Base-by-base conservation (phyloP, 1,284 basidiomycete species). In the Ustilago tritici region DNA sequence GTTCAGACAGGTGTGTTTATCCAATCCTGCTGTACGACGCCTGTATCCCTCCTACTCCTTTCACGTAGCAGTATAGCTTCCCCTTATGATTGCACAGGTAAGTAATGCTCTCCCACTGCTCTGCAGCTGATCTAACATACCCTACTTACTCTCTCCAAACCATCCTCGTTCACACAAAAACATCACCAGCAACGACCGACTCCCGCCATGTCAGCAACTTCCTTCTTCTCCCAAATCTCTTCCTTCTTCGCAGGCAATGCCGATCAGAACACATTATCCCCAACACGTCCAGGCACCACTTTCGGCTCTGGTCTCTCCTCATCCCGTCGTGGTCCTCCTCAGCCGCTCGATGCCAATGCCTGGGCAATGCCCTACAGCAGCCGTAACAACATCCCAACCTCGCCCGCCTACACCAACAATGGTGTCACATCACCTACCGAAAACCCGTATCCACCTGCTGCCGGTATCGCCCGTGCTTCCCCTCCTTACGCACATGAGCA, bases 171-270 rank as follows among this genome's bases (percentile, higher is more conserved):
- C 6, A 9, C 9, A 23, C 49, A 14, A 50, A 40, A 23, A 32
- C 11, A 31, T 35, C 5, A 38, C 35, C 70, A 72, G 74, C 70
- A 71, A 56, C 70, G 74, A 46, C 70, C 74, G 2, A 58, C 70
- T 43, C 65, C 46, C 58, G 49, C 61, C 47, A 79, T 79, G 72
- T 72, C 72, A 41, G 70, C 61, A 46, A 56, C 56, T 53, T 71
- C 73, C 28, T 72, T 82, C 61, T 79, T 82, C 56, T 81, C 80
- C 2, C 77, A 81, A 40, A 70, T 82, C 59, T 79, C 80, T n/a
- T 81, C 80, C 59, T 76, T 79, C 70, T 82, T 82, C 56, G 79
- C 72, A 49, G 75, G 66, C 55, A 66, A 23, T 41, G 38, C 56
- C 43, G 38, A 54, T 15, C 34, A 43, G 15, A 55, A 52, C 43